Conservation (phyloP, 2,329 filamentous ascomycete genomes). For the Pezicula rhizophila region DNA sequence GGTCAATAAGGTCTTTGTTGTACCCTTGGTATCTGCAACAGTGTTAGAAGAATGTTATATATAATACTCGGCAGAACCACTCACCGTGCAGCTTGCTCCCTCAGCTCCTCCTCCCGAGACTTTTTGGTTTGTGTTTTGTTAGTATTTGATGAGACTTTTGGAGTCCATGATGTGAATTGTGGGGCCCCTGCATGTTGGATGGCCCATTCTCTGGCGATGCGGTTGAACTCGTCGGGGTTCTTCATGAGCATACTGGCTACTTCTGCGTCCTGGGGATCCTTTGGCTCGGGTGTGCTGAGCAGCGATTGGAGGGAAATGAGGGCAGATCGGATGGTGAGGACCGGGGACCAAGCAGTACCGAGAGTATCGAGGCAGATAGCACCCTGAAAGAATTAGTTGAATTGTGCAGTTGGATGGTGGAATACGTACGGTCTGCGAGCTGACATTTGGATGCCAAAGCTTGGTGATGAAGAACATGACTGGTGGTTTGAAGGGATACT, state of each 20-base stretch:
- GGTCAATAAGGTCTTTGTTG: slow-evolving; percentile 74
- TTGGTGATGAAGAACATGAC: slow-evolving; percentile 87
- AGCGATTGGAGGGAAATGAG: slow-evolving; percentile 90
- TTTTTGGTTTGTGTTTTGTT: slow-evolving; percentile 18
- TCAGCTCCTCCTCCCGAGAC: slow-evolving; percentile 21
- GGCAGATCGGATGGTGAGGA: slow-evolving; percentile 92
- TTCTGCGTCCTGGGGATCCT: slow-evolving; percentile 93
- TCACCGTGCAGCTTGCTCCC: slow-evolving; percentile 18
- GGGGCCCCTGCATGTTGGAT: slow-evolving; percentile 77
- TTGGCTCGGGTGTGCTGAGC: slow-evolving; percentile 87
- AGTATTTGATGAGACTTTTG: slow-evolving; percentile 29
- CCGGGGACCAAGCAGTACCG: slow-evolving; percentile 84
- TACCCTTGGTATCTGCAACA: slow-evolving; percentile 77
- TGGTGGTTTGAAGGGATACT: slow-evolving; percentile 91
- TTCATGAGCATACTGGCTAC: slow-evolving; percentile 85
- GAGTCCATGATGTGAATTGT: slow-evolving; percentile 43
- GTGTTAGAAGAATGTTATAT: slow-evolving; percentile 10
- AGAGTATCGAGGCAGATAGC: slow-evolving; percentile 96
- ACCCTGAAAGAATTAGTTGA: slow-evolving; percentile 51
- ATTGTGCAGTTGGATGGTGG: background rate
- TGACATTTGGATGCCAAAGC: slow-evolving; percentile 97
- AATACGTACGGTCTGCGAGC: slow-evolving; percentile 74
- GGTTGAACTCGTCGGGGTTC: slow-evolving; percentile 71
- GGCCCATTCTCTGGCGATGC: slow-evolving; percentile 86
- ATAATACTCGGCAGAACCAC: background rate